Conservation (phyloP, 1,284 basidiomycete genomes). For the Mycena sp. region DNA sequence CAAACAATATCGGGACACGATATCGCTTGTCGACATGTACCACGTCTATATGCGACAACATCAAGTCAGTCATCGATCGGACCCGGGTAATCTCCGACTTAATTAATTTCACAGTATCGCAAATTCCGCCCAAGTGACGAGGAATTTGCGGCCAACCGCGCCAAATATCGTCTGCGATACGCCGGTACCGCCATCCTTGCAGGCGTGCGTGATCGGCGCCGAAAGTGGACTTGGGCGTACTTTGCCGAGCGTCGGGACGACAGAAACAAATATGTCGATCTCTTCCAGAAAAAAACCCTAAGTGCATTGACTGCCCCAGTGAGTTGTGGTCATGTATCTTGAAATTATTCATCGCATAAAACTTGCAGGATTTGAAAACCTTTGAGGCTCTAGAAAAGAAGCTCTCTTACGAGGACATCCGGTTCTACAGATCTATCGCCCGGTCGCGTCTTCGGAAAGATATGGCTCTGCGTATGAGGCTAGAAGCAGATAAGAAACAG, state of each 20-base stretch:
- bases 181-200: conserved; percentile 86
- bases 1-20: conserved; percentile 94
- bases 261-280: conserved; percentile 82
- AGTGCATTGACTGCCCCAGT: conserved; percentile 61
- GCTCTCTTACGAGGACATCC: conserved; percentile 94
- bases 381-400: conserved; percentile 83
- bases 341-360: neutral
- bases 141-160: conserved; percentile 71
- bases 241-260: conserved; percentile 92
- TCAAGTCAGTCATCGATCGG: conserved; percentile 61
- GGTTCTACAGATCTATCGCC: conserved; percentile 97
- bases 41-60: conserved; percentile 95
- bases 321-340: conserved; percentile 21
- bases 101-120: conserved; percentile 68
- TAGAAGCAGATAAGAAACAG: conserved; percentile 75
- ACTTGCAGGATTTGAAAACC: conserved; percentile 63
- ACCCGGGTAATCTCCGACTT: neutral
- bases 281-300: conserved; percentile 85
- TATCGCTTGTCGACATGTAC: conserved; percentile 96
- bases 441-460: conserved; percentile 92
- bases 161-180: conserved; percentile 83
- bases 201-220: conserved; percentile 87
- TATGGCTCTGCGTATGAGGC: conserved; percentile 69
- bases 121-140: conserved; percentile 77
- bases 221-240: conserved; percentile 94